A percentile compares a stretch with the other conserved stretches of the same genome.
Evolutionary conservation across 1,284 basidiomycete species (phyloP).

Genomic region (Ganoderma leucocontextum): DNA sequence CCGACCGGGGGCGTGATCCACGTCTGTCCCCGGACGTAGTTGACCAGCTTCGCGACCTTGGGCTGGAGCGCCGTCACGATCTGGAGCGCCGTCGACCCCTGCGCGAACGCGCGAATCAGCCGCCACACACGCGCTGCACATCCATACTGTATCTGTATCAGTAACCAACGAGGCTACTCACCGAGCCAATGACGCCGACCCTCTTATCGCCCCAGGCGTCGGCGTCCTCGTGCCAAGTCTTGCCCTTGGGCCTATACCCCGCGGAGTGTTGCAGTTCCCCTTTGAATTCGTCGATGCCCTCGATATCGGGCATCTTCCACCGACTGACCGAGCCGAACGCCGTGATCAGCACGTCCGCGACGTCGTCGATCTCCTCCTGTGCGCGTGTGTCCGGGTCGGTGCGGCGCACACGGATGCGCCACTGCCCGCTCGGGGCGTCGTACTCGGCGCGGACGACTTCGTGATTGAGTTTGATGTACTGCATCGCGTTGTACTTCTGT

Average conservation of each 20-base stretch:
- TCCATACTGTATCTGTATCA: neutral
- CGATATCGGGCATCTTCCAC: constrained; percentile 68
- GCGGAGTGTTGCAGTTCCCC: constrained; percentile 64
- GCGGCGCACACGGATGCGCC: constrained; percentile 57
- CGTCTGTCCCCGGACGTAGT: constrained; percentile 69
- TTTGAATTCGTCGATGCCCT: constrained; percentile 57
- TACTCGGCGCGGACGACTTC: constrained; percentile 59
- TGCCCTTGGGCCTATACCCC: constrained; percentile 58
- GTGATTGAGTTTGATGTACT: constrained; percentile 63
- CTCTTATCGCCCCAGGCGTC: constrained; percentile 61
- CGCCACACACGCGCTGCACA: too few relatives aligned
- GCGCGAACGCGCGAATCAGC: neutral
- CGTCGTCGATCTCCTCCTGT: constrained; percentile 57
- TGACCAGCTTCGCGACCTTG: constrained; percentile 56
- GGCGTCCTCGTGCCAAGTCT: constrained; percentile 55
- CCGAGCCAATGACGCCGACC: constrained; percentile 70
- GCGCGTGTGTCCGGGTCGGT: constrained; percentile 31
- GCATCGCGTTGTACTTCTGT: constrained; percentile 62
- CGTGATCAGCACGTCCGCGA: constrained; percentile 59
- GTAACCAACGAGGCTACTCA: constrained; percentile 41
- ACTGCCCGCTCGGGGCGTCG: constrained; percentile 57
- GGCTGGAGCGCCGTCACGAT: constrained; percentile 66
- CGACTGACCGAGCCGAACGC: constrained; percentile 58
- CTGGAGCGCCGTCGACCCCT: constrained; percentile 74
- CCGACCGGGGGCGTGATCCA: constrained; percentile 65